These are phyloP conservation scores for Brassica rapa DNA, from an alignment of 345 rosid genomes.

Conservation along the genomic window DNA sequence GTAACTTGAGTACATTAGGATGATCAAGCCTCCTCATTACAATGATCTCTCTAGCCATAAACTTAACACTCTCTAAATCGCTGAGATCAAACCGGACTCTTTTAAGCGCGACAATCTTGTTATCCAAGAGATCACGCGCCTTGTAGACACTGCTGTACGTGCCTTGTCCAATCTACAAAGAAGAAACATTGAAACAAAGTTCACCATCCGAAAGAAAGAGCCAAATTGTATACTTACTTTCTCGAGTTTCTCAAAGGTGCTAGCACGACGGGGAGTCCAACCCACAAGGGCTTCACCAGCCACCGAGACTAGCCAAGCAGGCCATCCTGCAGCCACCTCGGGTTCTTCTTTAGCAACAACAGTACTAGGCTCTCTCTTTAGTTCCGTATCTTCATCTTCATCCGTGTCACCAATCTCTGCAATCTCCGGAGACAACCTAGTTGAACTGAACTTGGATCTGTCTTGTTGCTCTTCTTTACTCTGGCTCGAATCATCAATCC, in stretches of 20 bases:
- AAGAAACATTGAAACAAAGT: not conserved
- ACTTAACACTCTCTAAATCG: conserved; percentile 83
- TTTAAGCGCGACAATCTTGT: conserved; percentile 83
- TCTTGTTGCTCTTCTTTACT: conserved; percentile 35
- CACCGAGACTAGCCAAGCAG: conserved; percentile 79
- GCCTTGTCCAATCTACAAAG: conserved; percentile 92
- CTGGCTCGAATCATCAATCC: conserved; percentile 57
- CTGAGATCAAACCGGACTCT: conserved; percentile 78
- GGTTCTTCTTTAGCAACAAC: conserved; percentile 41
- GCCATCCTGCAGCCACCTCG: conserved; percentile 69
- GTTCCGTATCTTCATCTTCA: conserved; percentile 7
- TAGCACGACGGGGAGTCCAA: conserved; percentile 86
- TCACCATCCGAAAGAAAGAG: not conserved
- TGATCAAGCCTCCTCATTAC: conserved; percentile 84
- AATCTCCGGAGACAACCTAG: conserved; percentile 43
- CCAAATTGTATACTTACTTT: conserved; percentile 59
- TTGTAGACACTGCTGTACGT: conserved; percentile 89
- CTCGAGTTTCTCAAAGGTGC: conserved; percentile 79
- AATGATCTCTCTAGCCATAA: conserved; percentile 90
- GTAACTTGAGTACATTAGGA: conserved; percentile 85
- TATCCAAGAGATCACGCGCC: conserved; percentile 73
- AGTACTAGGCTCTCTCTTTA: conserved; percentile 19
- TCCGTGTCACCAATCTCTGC: conserved; percentile 40
- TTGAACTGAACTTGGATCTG: conserved; percentile 46
- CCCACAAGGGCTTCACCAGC: conserved; percentile 90